Evolutionary conservation across 2,329 filamentous ascomycete species (phyloP).

Genomic region (Calonectria naviculata): DNA sequence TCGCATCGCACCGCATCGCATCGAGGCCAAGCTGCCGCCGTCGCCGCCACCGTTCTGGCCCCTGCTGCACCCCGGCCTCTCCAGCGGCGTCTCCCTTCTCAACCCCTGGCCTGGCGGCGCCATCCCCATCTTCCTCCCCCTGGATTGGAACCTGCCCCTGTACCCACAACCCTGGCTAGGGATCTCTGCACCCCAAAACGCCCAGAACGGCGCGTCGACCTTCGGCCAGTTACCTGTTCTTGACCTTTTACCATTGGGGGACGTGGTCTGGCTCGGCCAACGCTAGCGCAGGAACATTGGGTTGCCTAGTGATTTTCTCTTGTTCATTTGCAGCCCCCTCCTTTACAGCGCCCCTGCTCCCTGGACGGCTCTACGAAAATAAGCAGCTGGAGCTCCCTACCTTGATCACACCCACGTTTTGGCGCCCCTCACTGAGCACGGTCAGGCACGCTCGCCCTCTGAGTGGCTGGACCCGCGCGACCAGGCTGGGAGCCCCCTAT

Average conservation of each 20-base stretch:
- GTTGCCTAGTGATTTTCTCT: neutral
- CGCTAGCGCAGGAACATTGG: conserved; percentile 16
- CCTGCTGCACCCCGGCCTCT: neutral
- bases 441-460: conserved; percentile 9
- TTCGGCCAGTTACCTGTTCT: neutral
- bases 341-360: neutral
- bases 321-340: neutral
- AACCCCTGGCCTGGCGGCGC: neutral
- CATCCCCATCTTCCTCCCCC: neutral
- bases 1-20: conserved; percentile 3
- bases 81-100: conserved; percentile 7
- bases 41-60: conserved; percentile 1
- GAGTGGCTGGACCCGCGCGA: conserved; percentile 7
- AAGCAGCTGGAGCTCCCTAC: neutral
- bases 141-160: neutral
- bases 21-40: conserved; percentile 10
- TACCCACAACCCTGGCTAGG: conserved; percentile 3
- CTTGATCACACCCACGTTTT: conserved; percentile 8
- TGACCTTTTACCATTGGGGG: neutral
- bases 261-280: neutral
- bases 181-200: conserved; percentile 11
- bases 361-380: neutral
- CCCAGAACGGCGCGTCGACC: conserved; percentile 11
- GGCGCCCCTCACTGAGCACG: neutral
- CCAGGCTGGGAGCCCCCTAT: conserved; percentile 17